Evolutionary conservation across 176 grass and related monocot genomes (phyloP), one percentile per base, ranked within the genome.

Genomic region (Alopecurus myosuroides): DNA sequence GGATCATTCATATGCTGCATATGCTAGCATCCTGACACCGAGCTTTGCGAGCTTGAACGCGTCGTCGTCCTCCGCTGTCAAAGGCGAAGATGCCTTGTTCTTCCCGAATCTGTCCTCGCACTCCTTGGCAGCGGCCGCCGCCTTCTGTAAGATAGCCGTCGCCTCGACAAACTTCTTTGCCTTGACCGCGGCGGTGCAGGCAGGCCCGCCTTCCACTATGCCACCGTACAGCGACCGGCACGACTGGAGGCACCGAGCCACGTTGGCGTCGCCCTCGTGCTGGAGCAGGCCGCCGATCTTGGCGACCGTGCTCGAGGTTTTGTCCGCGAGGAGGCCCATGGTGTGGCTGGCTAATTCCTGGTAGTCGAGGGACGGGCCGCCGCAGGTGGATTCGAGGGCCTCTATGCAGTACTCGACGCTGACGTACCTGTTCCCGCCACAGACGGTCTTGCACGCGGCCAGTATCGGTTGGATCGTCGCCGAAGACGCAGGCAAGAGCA

Each of bases 1-100:
- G n/a, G n/a, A n/a, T n/a, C n/a, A n/a, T n/a, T n/a, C n/a, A n/a
- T n/a, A n/a, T n/a, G n/a, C n/a, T n/a, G n/a, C n/a, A n/a, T n/a
- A n/a, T n/a, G n/a, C n/a, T n/a, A n/a, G n/a, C n/a, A n/a, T n/a
- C n/a, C n/a, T n/a, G n/a, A n/a, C n/a, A n/a, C n/a, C n/a, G n/a
- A 86, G 77, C 84, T 86, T 86, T 11, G 53, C 77, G 3, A 80
- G 84, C 66, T 65, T 64, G 85, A 86, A 81, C 31, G 41, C 68
- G 68, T 37, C 3, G 55, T 42, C 77, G 25, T 74, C 26, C 55
- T 86, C 85, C 11, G 1, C 8, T 11, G 44, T 20, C 69, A 86
- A 4, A 18, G 70, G 85, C 35, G 85, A 87, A 20, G 69, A 12
- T 12, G 3, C 57, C 7, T 42, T 51, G 40, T 18, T 80, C n/a